phyloP scores from a whole-genome alignment of 805 yeast genomes.

The Saccharomycopsis lassenensis region DNA sequence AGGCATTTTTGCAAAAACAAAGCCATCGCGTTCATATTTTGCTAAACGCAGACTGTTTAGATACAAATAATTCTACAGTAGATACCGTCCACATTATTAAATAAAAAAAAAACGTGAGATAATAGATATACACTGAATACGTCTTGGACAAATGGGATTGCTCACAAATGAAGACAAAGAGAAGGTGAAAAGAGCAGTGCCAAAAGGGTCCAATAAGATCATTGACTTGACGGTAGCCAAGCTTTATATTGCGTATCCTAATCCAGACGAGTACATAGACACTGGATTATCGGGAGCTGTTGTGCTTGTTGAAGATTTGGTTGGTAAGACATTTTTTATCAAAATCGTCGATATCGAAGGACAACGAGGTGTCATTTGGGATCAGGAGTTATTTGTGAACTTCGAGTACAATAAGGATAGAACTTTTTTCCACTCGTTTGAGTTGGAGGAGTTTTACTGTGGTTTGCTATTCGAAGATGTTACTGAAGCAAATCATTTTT shows the following conservation, averaged over 20 bases:
- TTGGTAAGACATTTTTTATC: slow-evolving; percentile 87
- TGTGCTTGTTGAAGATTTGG: slow-evolving; percentile 79
- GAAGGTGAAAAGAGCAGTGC: slow-evolving; percentile 77
- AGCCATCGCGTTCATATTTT: too few species aligned
- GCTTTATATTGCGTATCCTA: slow-evolving; percentile 83
- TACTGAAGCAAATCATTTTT: slow-evolving; percentile 76
- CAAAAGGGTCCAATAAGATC: slow-evolving; percentile 78
- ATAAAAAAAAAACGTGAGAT: too few species aligned
- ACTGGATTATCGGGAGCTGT: slow-evolving; percentile 89
- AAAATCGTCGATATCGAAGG: slow-evolving; percentile 82
- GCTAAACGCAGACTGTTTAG: too few species aligned
- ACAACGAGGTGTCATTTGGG: slow-evolving; percentile 83
- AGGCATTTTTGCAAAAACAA: too few species aligned
- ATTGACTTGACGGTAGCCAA: slow-evolving; percentile 87
- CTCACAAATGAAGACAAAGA: slow-evolving; percentile 63
- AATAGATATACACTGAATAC: too few species aligned
- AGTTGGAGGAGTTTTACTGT: slow-evolving; percentile 77
- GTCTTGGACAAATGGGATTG: slow-evolving; percentile 29
- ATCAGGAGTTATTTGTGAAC: slow-evolving; percentile 84
- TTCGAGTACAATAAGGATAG: slow-evolving; percentile 91
- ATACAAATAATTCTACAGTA: too few species aligned
- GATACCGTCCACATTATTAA: too few species aligned
- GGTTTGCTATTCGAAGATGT: slow-evolving; percentile 87
- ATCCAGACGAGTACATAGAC: slow-evolving; percentile 67
- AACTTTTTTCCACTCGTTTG: slow-evolving; percentile 89